Base-by-base conservation (phyloP, 2,329 filamentous ascomycete genomes). In the Aspergillus quadrilineatus region DNA sequence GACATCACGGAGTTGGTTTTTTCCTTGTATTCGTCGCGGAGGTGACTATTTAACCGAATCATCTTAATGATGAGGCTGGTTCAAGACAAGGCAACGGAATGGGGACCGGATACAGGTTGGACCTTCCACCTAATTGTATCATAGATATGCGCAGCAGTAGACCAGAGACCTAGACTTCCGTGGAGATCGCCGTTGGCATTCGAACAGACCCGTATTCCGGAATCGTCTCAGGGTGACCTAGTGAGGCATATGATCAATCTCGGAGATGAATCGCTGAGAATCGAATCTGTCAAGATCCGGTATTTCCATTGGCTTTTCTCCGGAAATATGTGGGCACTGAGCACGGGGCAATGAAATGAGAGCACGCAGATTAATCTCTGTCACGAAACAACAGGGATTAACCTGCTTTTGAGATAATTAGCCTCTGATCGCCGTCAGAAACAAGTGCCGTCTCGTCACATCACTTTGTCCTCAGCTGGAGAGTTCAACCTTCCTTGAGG, bases 371-470 rank as follows among this genome's bases (percentile, higher is more conserved):
- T 45, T 46, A 28, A 39, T 46, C 29, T 41, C 22, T 46, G n/a
- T 17, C n/a, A 34, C 37, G 53, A 34, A 36, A 17, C 12, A 32
- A 56, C 53, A 56, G 48, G 53, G 48, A 56, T 56, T 41, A 34
- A 34, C 53, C 47, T 48, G 53, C 39, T 55, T 53, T 17, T 32
- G 48, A 22, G 17, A 51, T 36, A 22, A 26, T 56, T 30, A 46
- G 22, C 47, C 39, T 46, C 17, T 45, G 53, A 55, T 41, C 41
- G 41, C 34, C 41, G 39, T 39, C 39, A 50, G 29, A 55, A 44
- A 39, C 47, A 47, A 55, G 32, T 46, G 47, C 29, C 36, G 45
- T 55, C 28, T 34, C 43, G 29, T 54, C 44, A 34, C 44, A 41
- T 32, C 22, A 12, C 14, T 29, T 30, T 17, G 14, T 30, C 30